Conservation (phyloP, 164 flowering plant species). For the grape (Vitis vinifera) region DNA sequence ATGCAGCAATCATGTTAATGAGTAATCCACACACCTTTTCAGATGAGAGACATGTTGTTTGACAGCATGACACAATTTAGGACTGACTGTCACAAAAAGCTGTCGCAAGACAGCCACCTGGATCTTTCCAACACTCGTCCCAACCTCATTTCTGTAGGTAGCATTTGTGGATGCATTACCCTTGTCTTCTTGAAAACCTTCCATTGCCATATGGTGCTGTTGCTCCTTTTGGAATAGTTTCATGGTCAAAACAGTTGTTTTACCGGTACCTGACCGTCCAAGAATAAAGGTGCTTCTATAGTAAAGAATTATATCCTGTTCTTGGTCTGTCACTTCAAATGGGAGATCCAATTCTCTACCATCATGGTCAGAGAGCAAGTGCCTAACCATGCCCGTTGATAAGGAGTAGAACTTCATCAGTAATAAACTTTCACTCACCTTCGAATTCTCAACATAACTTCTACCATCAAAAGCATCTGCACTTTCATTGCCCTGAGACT, state of each 20-base stretch:
- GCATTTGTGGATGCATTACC: background rate
- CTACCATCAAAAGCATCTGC: slow-evolving; percentile 20
- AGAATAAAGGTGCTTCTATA: slow-evolving; percentile 58
- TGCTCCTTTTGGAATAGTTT: slow-evolving; percentile 60
- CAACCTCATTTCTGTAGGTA: background rate
- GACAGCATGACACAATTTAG: slow-evolving; percentile 67
- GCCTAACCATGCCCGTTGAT: slow-evolving; percentile 54
- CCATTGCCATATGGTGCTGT: slow-evolving; percentile 29
- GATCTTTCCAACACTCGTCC: slow-evolving; percentile 7
- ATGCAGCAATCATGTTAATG: too few relatives aligned
- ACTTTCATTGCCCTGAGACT: slow-evolving; percentile 9
- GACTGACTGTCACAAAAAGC: slow-evolving; percentile 82
- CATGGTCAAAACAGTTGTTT: slow-evolving; percentile 79
- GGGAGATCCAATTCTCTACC: slow-evolving; percentile 72
- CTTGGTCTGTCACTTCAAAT: slow-evolving; percentile 76
- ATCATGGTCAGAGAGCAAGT: slow-evolving; percentile 58
- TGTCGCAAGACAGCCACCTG: slow-evolving; percentile 41
- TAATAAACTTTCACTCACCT: slow-evolving; percentile 67
- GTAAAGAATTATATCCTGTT: slow-evolving; percentile 54
- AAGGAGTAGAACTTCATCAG: slow-evolving; percentile 84
- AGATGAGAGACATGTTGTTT: slow-evolving; percentile 54
- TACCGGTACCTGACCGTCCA: slow-evolving; percentile 92
- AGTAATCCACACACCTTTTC: slow-evolving; percentile 45
- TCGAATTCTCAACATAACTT: slow-evolving; percentile 61
- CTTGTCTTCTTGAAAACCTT: slow-evolving; percentile 27